Percentiles rank a stretch among this genome's conserved stretches.
Conservation (phyloP, 2,329 filamentous ascomycete genomes). For the Aspergillus chevalieri region DNA sequence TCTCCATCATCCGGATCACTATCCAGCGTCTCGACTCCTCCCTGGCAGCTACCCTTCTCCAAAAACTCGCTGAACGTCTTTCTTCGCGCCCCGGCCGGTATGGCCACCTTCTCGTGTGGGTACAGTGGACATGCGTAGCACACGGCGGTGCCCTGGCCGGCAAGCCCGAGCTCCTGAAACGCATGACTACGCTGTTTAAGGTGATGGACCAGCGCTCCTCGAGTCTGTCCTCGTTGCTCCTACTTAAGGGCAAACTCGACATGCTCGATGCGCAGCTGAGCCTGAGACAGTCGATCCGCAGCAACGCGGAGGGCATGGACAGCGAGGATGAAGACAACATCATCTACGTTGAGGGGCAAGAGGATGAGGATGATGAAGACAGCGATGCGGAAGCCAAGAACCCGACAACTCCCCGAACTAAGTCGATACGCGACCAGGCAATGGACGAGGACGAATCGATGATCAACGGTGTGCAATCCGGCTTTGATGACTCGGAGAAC, state of each 20-base stretch:
- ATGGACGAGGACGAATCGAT: conserved; percentile 40
- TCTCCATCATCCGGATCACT: conserved; percentile 73
- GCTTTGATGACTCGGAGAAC: conserved; percentile 35
- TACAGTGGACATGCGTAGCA: conserved; percentile 87
- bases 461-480: conserved; percentile 32
- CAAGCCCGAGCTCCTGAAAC: conserved; percentile 74
- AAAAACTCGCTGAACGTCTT: conserved; percentile 78
- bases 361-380: conserved; percentile 47
- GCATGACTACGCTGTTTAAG: conserved; percentile 71
- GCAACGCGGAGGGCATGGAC: conserved; percentile 32
- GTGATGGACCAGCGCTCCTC: conserved; percentile 82
- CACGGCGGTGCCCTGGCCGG: conserved; percentile 87
- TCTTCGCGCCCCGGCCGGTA: conserved; percentile 83
- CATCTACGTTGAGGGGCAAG: conserved; percentile 81
- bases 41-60: conserved; percentile 71
- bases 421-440: conserved; percentile 31
- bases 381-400: conserved; percentile 25
- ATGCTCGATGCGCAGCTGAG: conserved; percentile 88
- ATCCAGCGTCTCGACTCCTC: conserved; percentile 84
- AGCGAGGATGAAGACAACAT: conserved; percentile 63
- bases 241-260: conserved; percentile 91
- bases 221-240: conserved; percentile 72
- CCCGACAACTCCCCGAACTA: conserved; percentile 25
- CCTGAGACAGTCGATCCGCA: conserved; percentile 65
- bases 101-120: conserved; percentile 86